Evolutionary conservation across 108 stramenopile genomes (phyloP).

Genomic region (Cyclotella choctawhatcheeana): DNA sequence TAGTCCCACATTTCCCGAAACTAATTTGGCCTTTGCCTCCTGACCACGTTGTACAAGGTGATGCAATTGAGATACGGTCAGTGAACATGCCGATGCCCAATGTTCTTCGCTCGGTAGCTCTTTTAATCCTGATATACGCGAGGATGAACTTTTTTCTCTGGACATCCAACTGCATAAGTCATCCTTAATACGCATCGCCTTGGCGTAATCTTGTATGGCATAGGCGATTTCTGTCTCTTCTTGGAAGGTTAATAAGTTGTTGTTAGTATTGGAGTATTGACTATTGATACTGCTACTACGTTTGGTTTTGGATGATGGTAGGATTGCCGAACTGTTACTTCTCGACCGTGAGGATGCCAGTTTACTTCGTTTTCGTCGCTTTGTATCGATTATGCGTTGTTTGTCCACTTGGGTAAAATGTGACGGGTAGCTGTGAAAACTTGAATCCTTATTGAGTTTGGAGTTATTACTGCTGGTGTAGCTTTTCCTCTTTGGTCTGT

Average conservation of each 20-base stretch:
- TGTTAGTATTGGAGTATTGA: background rate
- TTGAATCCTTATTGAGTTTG: conserved; percentile 3
- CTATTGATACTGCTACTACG: background rate
- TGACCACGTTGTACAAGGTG: conserved; percentile 43
- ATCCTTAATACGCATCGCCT: conserved; percentile 53
- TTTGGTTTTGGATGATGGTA: conserved; percentile 39
- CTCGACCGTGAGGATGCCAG: conserved; percentile 15
- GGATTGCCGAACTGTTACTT: conserved; percentile 27
- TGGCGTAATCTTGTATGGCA: conserved; percentile 51
- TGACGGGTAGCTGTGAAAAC: background rate
- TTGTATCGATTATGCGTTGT: background rate
- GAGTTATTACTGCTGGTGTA: conserved; percentile 15
- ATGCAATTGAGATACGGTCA: background rate
- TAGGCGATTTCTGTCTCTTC: conserved; percentile 59
- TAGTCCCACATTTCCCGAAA: conserved; percentile 77
- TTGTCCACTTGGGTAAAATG: background rate
- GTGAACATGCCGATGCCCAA: conserved; percentile 78
- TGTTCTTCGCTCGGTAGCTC: conserved; percentile 52
- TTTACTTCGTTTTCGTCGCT: conserved; percentile 24
- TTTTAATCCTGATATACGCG: background rate
- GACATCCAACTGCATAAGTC: conserved; percentile 47
- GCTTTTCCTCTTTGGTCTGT: background rate
- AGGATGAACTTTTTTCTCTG: conserved; percentile 4
- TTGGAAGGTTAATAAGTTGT: conserved; percentile 56
- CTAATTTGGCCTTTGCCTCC: conserved; percentile 64